These are phyloP conservation scores for Ilex aquifolium DNA, from an alignment of 257 asterid genomes.

Conservation along the genomic window DNA sequence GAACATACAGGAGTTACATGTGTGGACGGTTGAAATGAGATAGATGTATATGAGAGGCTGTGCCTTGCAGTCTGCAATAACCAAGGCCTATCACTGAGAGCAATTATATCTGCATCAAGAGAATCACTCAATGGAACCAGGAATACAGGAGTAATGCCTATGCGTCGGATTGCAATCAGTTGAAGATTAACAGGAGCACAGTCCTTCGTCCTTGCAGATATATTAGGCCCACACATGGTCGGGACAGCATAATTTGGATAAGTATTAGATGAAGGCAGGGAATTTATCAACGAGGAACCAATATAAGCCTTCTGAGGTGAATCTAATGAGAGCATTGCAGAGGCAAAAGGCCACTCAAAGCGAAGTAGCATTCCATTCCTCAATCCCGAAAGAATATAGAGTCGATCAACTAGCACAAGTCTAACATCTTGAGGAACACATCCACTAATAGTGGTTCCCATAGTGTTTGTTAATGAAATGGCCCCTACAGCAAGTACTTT, in stretches of 20 bases:
- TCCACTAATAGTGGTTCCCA: slow-evolving; percentile 75
- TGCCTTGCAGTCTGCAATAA: slow-evolving; percentile 92
- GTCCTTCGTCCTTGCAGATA: slow-evolving; percentile 40
- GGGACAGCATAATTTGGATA: slow-evolving; percentile 33
- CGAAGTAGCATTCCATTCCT: slow-evolving; percentile 98
- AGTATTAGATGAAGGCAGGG: slow-evolving; percentile 22
- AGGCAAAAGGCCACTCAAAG: slow-evolving; percentile 86
- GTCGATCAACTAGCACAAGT: slow-evolving; percentile 81
- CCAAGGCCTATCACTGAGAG: slow-evolving; percentile 99
- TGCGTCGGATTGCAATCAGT: slow-evolving; percentile 91
- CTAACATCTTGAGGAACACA: slow-evolving; percentile 93
- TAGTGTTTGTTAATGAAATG: slow-evolving; percentile 63
- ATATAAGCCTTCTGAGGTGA: slow-evolving; percentile 31
- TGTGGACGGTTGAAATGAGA: slow-evolving; percentile 92
- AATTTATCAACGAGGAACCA: slow-evolving; percentile 36
- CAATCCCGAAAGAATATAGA: slow-evolving; percentile 84
- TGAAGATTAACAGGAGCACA: slow-evolving; percentile 57
- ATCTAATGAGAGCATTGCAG: slow-evolving; percentile 30
- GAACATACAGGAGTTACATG: slow-evolving; percentile 95
- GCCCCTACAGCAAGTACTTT: slow-evolving; percentile 65
- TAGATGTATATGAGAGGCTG: slow-evolving; percentile 87
- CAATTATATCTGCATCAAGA: slow-evolving; percentile 79
- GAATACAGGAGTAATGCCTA: slow-evolving; percentile 92
- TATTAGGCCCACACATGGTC: slow-evolving; percentile 22
- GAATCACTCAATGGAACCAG: slow-evolving; percentile 79